Base-by-base conservation (phyloP, 2,329 filamentous ascomycete species). In the Byssothecium circinans region DNA sequence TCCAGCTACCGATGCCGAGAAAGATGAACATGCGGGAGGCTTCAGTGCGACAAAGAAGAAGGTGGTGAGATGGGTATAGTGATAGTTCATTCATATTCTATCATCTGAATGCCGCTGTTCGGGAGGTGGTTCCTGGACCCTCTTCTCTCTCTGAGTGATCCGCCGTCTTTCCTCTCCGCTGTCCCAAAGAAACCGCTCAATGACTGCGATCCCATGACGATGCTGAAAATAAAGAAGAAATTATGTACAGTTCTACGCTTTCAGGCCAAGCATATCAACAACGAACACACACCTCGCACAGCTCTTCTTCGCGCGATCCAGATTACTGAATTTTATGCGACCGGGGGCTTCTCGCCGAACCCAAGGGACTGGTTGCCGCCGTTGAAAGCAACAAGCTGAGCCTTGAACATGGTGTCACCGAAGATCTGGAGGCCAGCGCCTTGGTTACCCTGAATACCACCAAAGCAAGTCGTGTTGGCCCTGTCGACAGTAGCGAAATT, bases 331-430 rank as follows among this genome's bases (percentile, higher is more conserved):
- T 40, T 33, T 17, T 48, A 48, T 15, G 38, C 45, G 43, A 52
- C 42, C 19, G 49, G 35, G 12, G 73, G 67, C 18, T 69, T 69
- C 52, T 61, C 57, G 2, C 79, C 82, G 55, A 85, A 70, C 22
- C 79, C 78, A 34, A 85, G 66, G 3, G 76, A 77, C 55, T 74
- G 67, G 56, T 81, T 76, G 18, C 75, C 73, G 12, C 73, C 77
- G 52, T 81, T 74, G 61, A 86, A 86, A 46, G 82, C 81, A 37
- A 82, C 81, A 59, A 84, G 82, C 55, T 82, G 75, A 4, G 80
- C 74, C 69, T 80, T 82, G 60, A 85, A 75, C 67, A 85, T 78
- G 20, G 79, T 75, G 57, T 85, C 83, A n/a, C 83, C 83, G 45
- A 78, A 78, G 63, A 89, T 84, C 68, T 84, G 81, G 30, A 86